Base-by-base conservation (phyloP, 257 asterid species). In the Solanum peruvianum region DNA sequence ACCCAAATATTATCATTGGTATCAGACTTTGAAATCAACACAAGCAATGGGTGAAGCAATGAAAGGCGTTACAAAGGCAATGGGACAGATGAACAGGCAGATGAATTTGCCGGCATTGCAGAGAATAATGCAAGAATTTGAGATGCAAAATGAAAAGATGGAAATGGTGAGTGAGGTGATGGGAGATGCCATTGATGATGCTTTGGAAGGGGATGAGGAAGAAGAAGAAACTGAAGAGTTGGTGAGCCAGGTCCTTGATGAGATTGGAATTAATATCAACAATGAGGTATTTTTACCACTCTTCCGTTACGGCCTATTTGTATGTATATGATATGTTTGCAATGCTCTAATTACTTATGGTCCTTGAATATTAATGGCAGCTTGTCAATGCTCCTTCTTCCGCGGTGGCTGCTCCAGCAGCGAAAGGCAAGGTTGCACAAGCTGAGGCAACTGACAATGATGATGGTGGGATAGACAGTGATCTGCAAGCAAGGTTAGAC, bases 11-110 rank as follows among this genome's bases (percentile, higher is more conserved):
- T 49, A 49, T 49, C 69, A 80, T 64, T 41, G 39, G 86, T 90
- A 39, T 76, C 92, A 97, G 99, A 97, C 98, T 9, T 87, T 97
- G 88, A 97, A 97, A 91, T 97, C 99, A 18, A 97, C 99, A 31
- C 99, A 97, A 93, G 99, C 99, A 84, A 97, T 97, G 99, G 98
- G 98, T 60, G 99, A 95, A 92, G 99, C 99, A 86, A 97, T 97
- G 99, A 95, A 97, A 91, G 99, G 99, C 10, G 99, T 97, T 23
- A 95, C 98, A 2, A 94, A 95, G 93, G 98, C 99, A 83, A 97
- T 97, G 99, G 99, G 99, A 58, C 98, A 93, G 90, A 97, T 97
- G 99, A 97, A 97, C 86, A 94, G 97, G 91, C 99, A 97, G 92
- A 95, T 97, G 99, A 97, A 97, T 92, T 93, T 97, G 93, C 99